These are phyloP conservation scores for Pseudognaphalium luteoalbum DNA, from an alignment of 129 eudicot genomes.

Conservation along the genomic window DNA sequence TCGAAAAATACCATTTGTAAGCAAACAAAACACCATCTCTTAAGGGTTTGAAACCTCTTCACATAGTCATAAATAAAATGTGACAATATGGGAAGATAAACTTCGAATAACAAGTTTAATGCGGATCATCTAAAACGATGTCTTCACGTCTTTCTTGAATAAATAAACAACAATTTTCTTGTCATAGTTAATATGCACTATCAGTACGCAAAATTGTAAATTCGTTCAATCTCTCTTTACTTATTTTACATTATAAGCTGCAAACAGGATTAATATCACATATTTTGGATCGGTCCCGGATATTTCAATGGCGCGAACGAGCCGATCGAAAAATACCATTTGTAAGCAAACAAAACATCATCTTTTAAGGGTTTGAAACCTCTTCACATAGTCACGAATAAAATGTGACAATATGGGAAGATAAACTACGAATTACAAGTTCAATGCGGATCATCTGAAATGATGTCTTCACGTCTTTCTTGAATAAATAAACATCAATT, in stretches of 20 bases:
- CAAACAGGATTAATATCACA: too few species aligned
- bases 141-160: background rate
- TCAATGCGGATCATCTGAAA: background rate
- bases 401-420: background rate
- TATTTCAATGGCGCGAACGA: background rate
- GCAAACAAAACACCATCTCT: too few species aligned
- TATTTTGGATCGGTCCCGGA: background rate
- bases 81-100: background rate
- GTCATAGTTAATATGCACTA: background rate
- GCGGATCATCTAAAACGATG: background rate
- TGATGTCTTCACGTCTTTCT: background rate
- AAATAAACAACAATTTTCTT: background rate
- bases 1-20: background rate
- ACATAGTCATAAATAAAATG: background rate
- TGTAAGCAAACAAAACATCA: too few species aligned
- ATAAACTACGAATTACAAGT: background rate
- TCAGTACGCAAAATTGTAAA: background rate
- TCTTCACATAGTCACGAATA: background rate
- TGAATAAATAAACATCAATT: background rate
- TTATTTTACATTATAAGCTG: too few species aligned
- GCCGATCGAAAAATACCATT: background rate
- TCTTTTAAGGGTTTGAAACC: background rate
- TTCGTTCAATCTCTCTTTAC: background rate
- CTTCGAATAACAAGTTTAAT: background rate
- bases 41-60: background rate